Percentiles rank a stretch among this genome's conserved stretches.
Conservation (phyloP, 139 green algal species). For the Nannochloris sp. region DNA sequence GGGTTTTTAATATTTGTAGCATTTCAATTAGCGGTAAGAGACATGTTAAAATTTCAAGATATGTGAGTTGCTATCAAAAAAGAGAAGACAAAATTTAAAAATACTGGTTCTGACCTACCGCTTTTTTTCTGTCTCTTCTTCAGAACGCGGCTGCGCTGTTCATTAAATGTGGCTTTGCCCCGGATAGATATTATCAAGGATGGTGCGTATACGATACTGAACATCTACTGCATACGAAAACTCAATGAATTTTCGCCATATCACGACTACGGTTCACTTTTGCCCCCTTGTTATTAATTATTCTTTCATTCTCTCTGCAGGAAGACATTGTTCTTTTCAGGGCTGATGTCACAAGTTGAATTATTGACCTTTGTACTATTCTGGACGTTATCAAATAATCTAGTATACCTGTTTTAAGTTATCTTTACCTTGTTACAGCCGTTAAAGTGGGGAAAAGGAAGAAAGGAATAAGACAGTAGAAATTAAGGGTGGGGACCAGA, state of each 20-base stretch:
- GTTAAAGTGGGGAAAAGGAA: too few relatives aligned
- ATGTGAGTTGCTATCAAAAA: too few relatives aligned
- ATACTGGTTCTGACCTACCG: too few relatives aligned
- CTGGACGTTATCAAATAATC: conserved; percentile 45
- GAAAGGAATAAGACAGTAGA: not conserved
- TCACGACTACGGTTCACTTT: too few relatives aligned
- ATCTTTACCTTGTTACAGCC: too few relatives aligned
- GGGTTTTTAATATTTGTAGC: conserved; percentile 38
- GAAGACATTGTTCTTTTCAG: conserved; percentile 3
- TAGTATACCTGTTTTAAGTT: conserved; percentile 37
- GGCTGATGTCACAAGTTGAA: conserved; percentile 31
- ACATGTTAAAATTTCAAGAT: not conserved
- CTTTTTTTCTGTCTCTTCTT: not conserved
- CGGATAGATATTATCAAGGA: conserved; percentile 5
- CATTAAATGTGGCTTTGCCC: conserved; percentile 5
- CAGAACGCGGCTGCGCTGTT: not conserved
- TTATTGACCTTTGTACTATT: conserved; percentile 51
- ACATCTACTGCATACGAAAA: too few relatives aligned
- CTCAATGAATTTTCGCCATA: too few relatives aligned
- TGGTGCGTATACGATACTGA: too few relatives aligned
- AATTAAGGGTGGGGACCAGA: not conserved
- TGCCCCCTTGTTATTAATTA: too few relatives aligned
- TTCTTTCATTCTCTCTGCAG: conserved; percentile 12
- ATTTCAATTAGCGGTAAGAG: conserved; percentile 22
- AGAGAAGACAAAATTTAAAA: too few relatives aligned